Evolutionary conservation across 169 alveolate genomes (phyloP).

Genomic region (Perkinsus chesapeaki): DNA sequence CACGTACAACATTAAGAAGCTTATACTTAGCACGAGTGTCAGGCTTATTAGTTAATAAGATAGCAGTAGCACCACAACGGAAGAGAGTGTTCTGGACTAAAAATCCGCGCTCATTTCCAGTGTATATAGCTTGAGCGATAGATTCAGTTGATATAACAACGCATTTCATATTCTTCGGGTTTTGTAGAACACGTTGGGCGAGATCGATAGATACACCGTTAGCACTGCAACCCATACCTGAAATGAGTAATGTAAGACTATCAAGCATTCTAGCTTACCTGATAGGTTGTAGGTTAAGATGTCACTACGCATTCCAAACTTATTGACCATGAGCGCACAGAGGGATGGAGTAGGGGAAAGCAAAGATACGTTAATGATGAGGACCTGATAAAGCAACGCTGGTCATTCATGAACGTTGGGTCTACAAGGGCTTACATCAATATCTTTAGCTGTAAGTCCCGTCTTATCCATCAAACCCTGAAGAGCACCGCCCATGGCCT

Average conservation of each 20-base stretch:
- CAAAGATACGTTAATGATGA: slow-evolving; percentile 1
- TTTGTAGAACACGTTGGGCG: slow-evolving; percentile 3
- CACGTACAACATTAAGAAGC: not conserved
- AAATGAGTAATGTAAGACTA: not conserved
- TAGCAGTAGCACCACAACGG: slow-evolving; percentile 14
- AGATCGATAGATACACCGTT: not conserved
- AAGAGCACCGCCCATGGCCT: not conserved
- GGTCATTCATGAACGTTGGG: not conserved
- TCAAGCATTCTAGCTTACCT: not conserved
- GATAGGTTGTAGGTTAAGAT: not conserved
- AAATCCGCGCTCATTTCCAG: slow-evolving; percentile 4
- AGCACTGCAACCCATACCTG: slow-evolving; percentile 18
- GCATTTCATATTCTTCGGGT: not conserved
- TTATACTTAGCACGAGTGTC: slow-evolving; percentile 7
- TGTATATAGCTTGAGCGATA: not conserved
- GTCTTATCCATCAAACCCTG: not conserved
- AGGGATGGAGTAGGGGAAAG: slow-evolving; percentile 14
- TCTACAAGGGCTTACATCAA: not conserved
- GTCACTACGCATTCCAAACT: not conserved
- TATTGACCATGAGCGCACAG: slow-evolving; percentile 4
- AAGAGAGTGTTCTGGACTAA: slow-evolving; percentile 13
- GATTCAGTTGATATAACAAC: slow-evolving; percentile 1
- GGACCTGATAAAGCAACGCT: not conserved
- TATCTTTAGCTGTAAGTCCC: not conserved
- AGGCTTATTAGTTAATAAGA: not conserved